A percentile compares a stretch with the other conserved stretches of the same genome.
phyloP scores from a whole-genome alignment of 2,329 filamentous ascomycete genomes.

The Diaporthe sp. region DNA sequence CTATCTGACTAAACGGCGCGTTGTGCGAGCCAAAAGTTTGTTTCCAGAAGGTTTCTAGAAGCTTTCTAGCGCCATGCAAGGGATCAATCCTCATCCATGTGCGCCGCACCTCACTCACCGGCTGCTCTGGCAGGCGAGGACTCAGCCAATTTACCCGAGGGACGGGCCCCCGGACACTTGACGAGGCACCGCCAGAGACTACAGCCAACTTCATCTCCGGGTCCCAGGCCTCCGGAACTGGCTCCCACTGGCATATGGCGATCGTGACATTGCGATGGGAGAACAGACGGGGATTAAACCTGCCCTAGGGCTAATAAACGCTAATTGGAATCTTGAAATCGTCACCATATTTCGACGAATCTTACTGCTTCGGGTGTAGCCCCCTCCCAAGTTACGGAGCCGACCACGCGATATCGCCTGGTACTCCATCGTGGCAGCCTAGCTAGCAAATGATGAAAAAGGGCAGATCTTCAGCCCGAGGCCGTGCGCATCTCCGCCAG shows the following conservation, averaged over 20 bases:
- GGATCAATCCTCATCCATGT: background rate
- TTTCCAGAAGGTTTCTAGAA: constrained; percentile 27
- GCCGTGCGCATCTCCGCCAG: constrained; percentile 19
- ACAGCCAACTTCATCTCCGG: constrained; percentile 10
- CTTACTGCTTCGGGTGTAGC: constrained; percentile 26
- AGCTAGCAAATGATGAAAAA: background rate
- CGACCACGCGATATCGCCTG: constrained; percentile 10
- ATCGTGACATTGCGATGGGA: constrained; percentile 11
- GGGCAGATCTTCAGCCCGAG: constrained; percentile 20
- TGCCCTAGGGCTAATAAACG: constrained; percentile 11
- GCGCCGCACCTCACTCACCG: constrained; percentile 1
- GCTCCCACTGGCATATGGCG: background rate
- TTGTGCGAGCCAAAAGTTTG: constrained; percentile 4
- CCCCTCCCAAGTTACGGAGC: background rate
- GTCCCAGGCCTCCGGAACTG: background rate
- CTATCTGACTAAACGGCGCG: background rate
- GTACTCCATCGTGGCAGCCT: background rate
- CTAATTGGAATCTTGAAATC: constrained; percentile 22
- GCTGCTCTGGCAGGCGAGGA: background rate
- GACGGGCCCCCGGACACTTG: background rate
- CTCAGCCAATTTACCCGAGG: constrained; percentile 13
- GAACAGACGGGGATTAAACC: background rate
- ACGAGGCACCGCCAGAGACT: background rate
- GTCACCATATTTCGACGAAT: constrained; percentile 21
- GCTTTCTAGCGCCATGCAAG: constrained; percentile 23